Evolutionary conservation across 2,329 filamentous ascomycete genomes (phyloP).

Genomic region (Apiospora sp.): DNA sequence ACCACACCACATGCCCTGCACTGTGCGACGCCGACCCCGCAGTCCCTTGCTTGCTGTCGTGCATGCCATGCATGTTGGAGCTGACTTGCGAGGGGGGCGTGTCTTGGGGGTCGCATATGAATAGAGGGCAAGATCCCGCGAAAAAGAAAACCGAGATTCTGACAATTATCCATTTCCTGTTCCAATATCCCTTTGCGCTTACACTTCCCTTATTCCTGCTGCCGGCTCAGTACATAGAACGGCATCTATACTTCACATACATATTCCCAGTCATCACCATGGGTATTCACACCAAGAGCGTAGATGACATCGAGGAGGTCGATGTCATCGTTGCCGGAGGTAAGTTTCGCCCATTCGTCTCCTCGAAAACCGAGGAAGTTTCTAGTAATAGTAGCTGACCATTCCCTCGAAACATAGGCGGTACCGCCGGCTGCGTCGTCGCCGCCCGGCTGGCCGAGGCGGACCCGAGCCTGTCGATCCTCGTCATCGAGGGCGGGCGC

Average conservation of each 20-base stretch:
- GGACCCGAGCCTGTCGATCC: slow-evolving; percentile 23
- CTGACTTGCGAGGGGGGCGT: neutral
- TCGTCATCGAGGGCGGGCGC: slow-evolving; percentile 26
- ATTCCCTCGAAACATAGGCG: slow-evolving; percentile 20
- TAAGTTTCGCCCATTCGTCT: slow-evolving; percentile 28
- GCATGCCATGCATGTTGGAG: neutral
- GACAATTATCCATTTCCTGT: neutral
- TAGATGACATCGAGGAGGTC: slow-evolving; percentile 35
- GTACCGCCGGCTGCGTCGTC: slow-evolving; percentile 26
- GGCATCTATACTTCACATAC: neutral
- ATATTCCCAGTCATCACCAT: slow-evolving; percentile 26
- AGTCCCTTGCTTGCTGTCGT: neutral
- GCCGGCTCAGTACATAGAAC: neutral
- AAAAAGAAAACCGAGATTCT: neutral
- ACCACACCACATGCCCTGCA: neutral
- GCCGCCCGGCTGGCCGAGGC: slow-evolving; percentile 27
- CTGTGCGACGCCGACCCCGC: neutral
- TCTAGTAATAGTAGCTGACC: no score
- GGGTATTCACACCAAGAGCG: slow-evolving; percentile 36
- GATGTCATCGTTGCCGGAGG: slow-evolving; percentile 42
- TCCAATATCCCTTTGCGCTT: neutral
- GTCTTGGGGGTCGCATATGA: neutral
- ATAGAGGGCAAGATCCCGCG: neutral
- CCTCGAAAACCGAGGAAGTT: neutral
- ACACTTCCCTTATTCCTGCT: neutral